Evolutionary conservation across 2,329 filamentous ascomycete genomes (phyloP), one percentile per base, ranked within the genome.

Genomic region (Fusarium sp.): DNA sequence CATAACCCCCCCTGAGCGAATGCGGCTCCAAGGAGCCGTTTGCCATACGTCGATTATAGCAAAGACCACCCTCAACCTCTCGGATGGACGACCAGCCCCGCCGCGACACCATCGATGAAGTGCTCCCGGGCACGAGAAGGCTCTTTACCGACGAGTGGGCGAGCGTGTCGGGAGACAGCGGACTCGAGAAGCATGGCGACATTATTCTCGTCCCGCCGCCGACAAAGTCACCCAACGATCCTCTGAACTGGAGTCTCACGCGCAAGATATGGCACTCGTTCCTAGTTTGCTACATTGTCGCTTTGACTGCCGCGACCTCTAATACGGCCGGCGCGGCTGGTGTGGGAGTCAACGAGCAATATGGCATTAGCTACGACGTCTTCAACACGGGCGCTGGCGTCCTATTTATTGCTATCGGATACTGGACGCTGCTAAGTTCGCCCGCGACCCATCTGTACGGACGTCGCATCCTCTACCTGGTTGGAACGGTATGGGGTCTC

Each of bases 341-440:
- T 20, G 84, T 86, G 66, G 86, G 86, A 20, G 85, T 88, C 76
- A 84, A 87, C 27, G 81, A 82, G 1, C 81, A 89, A 53, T 82
- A 88, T 20, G 86, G 84, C 11, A 88, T 90, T 65, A 81, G 82
- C 29, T 89, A 88, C 73, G 81, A 81, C 36, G 82, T 85, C 7
- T 87, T 88, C 79, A 89, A 90, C 62, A 88, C 85, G 6, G 87
- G 86, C n/a, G 88, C 87, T 1, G 88, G 87, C 27, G 86, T 90
- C 3, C 77, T 90, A 56, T 90, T 90, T 73, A 75, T 88, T 36
- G 86, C 84, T 4, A 89, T 90, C 62, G 88, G 88, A 6, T 89
- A 88, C 74, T 88, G 86, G 81, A 87, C 86, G 1, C 78, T 90
- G 56, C 81, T 90, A 16, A 84, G 87, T 36, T 87, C 86, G 20